A percentile compares a stretch with the other conserved stretches of the same genome.
These are phyloP conservation scores for Pyrenophora teres DNA, from an alignment of 2,329 filamentous ascomycete species.

Conservation along the genomic window DNA sequence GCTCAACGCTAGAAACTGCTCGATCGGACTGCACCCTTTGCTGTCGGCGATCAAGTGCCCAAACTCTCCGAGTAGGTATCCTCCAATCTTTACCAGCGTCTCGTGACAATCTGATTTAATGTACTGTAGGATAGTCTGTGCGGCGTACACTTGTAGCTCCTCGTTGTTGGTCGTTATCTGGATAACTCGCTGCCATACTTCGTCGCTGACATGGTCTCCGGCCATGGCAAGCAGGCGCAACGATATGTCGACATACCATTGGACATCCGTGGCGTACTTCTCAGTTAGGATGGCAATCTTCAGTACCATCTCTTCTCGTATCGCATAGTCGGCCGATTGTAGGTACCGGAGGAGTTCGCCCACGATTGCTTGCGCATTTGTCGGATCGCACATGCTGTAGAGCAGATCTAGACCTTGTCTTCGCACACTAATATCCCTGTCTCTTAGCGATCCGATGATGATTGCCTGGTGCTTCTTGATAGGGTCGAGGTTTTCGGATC, in stretches of 20 bases:
- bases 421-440: conserved; percentile 95
- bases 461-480: conserved; percentile 98
- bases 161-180: conserved; percentile 99
- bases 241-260: conserved; percentile 99
- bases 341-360: conserved; percentile 92
- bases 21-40: conserved; percentile 89
- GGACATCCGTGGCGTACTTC: conserved; percentile 96
- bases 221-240: conserved; percentile 93
- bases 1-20: conserved; percentile 93
- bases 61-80: conserved; percentile 94
- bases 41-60: conserved; percentile 95
- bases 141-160: conserved; percentile 94
- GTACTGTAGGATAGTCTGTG: conserved; percentile 89
- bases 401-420: conserved; percentile 93
- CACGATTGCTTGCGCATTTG: conserved; percentile 93
- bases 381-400: conserved; percentile 98
- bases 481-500: conserved; percentile 90
- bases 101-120: conserved; percentile 96
- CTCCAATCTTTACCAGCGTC: conserved; percentile 95
- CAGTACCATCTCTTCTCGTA: conserved; percentile 97
- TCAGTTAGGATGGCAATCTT: conserved; percentile 98
- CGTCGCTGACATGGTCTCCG: conserved; percentile 96
- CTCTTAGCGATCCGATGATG: conserved; percentile 90
- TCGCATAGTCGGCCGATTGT: conserved; percentile 95
- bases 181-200: conserved; percentile 98